These are phyloP conservation scores for Wickerhamiella alocasiicola DNA, from an alignment of 805 yeast species.

Conservation along the genomic window DNA sequence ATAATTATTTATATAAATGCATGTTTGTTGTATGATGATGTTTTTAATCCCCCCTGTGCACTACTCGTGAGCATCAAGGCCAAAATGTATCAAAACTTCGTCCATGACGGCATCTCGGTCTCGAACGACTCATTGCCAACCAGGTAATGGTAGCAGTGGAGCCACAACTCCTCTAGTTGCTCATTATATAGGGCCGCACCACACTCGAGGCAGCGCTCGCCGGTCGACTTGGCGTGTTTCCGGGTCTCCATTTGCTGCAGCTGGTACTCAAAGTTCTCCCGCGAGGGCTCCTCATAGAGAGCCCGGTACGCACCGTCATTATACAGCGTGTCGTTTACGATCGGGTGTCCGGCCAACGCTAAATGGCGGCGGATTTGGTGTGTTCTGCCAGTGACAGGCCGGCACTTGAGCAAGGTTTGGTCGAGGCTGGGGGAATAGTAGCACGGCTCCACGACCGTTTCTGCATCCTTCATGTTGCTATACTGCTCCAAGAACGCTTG, in stretches of 20 bases:
- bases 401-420: slow-evolving; percentile 50
- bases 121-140: slow-evolving; percentile 12
- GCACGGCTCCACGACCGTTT: slow-evolving; percentile 12
- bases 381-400: slow-evolving; percentile 81
- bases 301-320: slow-evolving; percentile 27
- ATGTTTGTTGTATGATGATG: too few relatives aligned
- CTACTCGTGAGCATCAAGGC: too few relatives aligned
- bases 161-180: slow-evolving; percentile 13
- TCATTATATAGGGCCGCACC: slow-evolving; percentile 14
- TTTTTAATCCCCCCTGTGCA: too few relatives aligned
- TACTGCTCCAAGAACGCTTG: slow-evolving; percentile 9
- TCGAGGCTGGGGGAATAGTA: slow-evolving; percentile 1
- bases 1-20: too few relatives aligned
- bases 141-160: slow-evolving; percentile 19
- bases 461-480: slow-evolving; percentile 15
- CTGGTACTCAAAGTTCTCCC: slow-evolving; percentile 13
- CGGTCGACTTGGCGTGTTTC: slow-evolving; percentile 15
- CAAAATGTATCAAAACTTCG: too few relatives aligned
- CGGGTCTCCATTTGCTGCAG: slow-evolving; percentile 9
- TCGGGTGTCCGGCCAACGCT: slow-evolving; percentile 72
- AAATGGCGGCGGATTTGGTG: slow-evolving; percentile 92
- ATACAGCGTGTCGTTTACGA: slow-evolving; percentile 80
- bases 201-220: slow-evolving; percentile 19
- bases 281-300: slow-evolving; percentile 14
- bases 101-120: not conserved